Evolutionary conservation across 352 stramenopile genomes (phyloP), one percentile per base, ranked within the genome.

Genomic region (Globisporangium apiculatum): DNA sequence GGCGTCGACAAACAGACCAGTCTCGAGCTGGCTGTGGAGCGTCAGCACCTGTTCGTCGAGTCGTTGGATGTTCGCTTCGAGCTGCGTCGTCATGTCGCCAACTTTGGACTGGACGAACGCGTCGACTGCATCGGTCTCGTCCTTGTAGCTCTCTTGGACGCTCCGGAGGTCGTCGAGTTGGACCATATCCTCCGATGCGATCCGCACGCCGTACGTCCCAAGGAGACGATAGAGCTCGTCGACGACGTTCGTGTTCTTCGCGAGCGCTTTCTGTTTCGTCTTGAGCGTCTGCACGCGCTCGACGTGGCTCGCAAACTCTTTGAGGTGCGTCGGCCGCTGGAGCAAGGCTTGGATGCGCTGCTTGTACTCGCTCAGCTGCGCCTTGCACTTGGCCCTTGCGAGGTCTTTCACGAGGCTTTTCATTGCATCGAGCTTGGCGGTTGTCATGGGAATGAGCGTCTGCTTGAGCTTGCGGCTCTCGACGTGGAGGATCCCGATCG

Each of bases 171-270:
- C 88, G 55, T 97, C 88, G 18, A 97, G 66, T 53, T 97, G 86
- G 7, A 98, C 92, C 82, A 97, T 94, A 58, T 98, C 94, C 58
- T 98, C 89, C 0, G 87, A 90, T 7, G 85, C 90, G 5, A 98
- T 90, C 8, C 89, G 90, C 2, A 97, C 91, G 18, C 90, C 84
- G 58, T 98, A 97, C 14, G 78, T 87, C n/a, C 76, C 72, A 2
- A 98, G 72, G 14, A 98, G 68, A 1, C 88, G 75, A 58, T 98
- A 98, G 59, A 98, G 85, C 51, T 98, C 89, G 48, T 98, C 93
- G 15, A 97, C 88, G 14, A 96, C 81, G 48, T 91, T 93, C 4
- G 83, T 92, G 65, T 91, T 91, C 61, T 94, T 92, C 6, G 77
- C 65, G 1, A 94, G 65, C 11, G 79, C 78, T 53, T 93, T 94